phyloP scores from a whole-genome alignment of 345 rosid genomes.

The Eucalyptus pauciflora region DNA sequence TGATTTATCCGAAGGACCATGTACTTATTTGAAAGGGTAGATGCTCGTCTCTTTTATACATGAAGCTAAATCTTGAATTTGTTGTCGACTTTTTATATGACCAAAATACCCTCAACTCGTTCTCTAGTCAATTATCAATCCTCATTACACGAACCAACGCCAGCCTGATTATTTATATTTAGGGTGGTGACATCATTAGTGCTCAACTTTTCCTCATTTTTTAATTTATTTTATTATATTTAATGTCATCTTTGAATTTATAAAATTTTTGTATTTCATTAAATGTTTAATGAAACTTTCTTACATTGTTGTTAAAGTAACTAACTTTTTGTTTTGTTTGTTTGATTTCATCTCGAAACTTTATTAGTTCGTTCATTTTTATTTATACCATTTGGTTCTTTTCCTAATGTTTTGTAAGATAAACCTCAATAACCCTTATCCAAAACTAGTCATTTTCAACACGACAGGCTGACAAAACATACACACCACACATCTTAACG shows the following conservation, averaged over 20 bases:
- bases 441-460: background rate
- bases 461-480: background rate
- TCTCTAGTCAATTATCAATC: background rate
- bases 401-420: background rate
- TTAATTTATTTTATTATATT: too few relatives aligned
- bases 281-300: background rate
- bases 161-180: too few relatives aligned
- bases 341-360: accelerated
- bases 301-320: background rate
- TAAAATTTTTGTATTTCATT: too few relatives aligned
- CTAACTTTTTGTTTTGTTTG: too few relatives aligned
- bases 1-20: accelerated
- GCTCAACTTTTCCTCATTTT: accelerated
- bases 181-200: background rate
- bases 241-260: too few relatives aligned
- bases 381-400: too few relatives aligned
- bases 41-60: background rate
- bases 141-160: too few relatives aligned
- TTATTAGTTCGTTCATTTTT: too few relatives aligned
- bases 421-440: background rate
- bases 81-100: background rate
- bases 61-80: background rate
- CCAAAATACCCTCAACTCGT: background rate
- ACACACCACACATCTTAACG: background rate
- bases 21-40: background rate